Percentiles rank a stretch among this genome's conserved stretches.
Conservation (phyloP, 257 asterid species). For the Striga asiatica region DNA sequence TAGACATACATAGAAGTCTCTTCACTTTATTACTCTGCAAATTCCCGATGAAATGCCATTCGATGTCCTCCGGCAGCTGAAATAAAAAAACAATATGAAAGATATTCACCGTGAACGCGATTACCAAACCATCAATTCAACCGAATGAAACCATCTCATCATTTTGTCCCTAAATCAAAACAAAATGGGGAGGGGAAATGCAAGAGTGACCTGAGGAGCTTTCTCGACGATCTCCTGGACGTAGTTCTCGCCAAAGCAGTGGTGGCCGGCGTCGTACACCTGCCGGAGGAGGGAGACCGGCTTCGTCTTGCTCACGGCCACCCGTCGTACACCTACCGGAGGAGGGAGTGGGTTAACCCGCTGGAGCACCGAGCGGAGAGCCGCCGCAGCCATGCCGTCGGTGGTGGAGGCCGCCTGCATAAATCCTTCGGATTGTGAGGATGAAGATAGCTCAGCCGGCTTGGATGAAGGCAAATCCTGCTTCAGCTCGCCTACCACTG, state of each 20-base stretch:
- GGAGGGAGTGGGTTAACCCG: constrained; percentile 57
- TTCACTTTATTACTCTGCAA: no score
- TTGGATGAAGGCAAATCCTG: constrained; percentile 7
- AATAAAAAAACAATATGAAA: constrained; percentile 11
- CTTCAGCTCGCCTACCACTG: not conserved
- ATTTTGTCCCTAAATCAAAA: not conserved
- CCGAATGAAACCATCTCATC: constrained; percentile 4
- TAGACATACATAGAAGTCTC: constrained; percentile 30
- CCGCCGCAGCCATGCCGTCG: constrained; percentile 66
- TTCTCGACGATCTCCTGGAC: no score
- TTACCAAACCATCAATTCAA: not conserved
- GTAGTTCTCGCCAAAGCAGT: no score
- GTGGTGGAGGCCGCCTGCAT: constrained; percentile 54
- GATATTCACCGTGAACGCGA: not conserved
- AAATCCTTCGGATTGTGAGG: constrained; percentile 17
- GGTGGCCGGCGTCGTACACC: no score
- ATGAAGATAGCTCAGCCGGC: constrained; percentile 8
- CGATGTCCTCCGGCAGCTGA: constrained; percentile 9
- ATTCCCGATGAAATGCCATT: no score
- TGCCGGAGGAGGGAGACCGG: no score
- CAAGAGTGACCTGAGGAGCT: constrained; percentile 25
- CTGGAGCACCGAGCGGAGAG: constrained; percentile 62
- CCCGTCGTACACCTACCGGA: constrained; percentile 17
- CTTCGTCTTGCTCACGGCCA: no score
- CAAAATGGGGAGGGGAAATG: not conserved